Percentiles rank a stretch among this genome's conserved stretches.
Evolutionary conservation across 306 rosid genomes (phyloP).

Genomic region (Mimosa pudica): DNA sequence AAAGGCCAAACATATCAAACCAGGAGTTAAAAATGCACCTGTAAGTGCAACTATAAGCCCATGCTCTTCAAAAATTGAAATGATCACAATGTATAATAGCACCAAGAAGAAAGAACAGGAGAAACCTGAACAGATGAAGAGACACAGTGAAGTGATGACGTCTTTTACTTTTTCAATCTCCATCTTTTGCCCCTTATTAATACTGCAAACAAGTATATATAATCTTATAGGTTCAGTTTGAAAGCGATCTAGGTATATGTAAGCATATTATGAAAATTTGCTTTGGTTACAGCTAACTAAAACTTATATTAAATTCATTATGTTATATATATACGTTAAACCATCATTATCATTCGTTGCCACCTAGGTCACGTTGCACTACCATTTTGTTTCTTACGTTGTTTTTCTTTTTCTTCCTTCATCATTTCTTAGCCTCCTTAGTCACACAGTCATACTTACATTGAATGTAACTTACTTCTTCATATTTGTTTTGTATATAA

Average conservation of each 20-base stretch:
- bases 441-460: not conserved
- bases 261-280: not conserved
- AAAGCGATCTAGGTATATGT: not conserved
- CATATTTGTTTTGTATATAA: too few species aligned
- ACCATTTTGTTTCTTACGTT: not conserved
- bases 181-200: not conserved
- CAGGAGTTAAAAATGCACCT: not conserved
- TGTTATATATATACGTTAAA: too few species aligned
- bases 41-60: not conserved
- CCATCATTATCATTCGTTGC: slow-evolving; percentile 4
- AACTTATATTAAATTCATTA: too few species aligned
- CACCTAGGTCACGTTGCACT: not conserved
- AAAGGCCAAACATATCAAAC: not conserved
- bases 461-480: not conserved
- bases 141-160: not conserved
- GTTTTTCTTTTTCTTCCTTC: not conserved
- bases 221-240: not conserved
- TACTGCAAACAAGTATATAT: not conserved
- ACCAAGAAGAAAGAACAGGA: not conserved
- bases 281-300: not conserved
- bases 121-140: not conserved
- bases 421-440: not conserved
- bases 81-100: not conserved
- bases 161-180: not conserved
- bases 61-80: not conserved